Evolutionary conservation across 108 stramenopile genomes (phyloP).

Genomic region (Phaeodactylum tricornutum): DNA sequence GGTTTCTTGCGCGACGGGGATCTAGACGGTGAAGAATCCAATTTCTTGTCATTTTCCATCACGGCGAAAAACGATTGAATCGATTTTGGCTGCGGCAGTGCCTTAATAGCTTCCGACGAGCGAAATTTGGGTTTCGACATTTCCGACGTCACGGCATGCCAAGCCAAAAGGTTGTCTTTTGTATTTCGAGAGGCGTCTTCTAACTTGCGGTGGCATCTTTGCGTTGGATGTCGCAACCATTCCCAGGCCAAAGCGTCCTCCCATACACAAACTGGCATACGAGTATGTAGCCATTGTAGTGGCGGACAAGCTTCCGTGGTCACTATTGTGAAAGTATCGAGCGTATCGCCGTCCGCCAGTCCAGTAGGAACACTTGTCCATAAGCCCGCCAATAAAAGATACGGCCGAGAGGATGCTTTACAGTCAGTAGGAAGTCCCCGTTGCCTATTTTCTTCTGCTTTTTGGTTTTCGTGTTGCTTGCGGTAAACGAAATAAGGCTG

Average conservation of each 20-base stretch:
- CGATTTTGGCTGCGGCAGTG: constrained; percentile 14
- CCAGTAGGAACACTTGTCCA: constrained; percentile 55
- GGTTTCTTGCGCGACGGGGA: neutral
- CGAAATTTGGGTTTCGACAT: constrained; percentile 35
- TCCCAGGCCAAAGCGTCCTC: constrained; percentile 34
- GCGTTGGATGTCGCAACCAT: constrained; percentile 53
- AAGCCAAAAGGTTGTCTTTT: constrained; percentile 12
- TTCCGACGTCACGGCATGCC: constrained; percentile 42
- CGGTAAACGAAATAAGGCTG: constrained; percentile 69
- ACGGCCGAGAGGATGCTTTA: constrained; percentile 9
- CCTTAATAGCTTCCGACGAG: constrained; percentile 14
- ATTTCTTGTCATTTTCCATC: neutral
- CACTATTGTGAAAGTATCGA: constrained; percentile 62
- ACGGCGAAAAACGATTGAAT: constrained; percentile 23
- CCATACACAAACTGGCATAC: constrained; percentile 62
- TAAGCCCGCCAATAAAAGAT: constrained; percentile 52
- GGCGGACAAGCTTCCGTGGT: constrained; percentile 57
- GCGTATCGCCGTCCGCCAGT: constrained; percentile 13
- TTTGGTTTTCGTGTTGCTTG: constrained; percentile 2
- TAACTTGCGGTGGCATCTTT: constrained; percentile 16
- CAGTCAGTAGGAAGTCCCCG: no score
- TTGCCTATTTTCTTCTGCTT: neutral
- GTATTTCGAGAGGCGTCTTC: constrained; percentile 8
- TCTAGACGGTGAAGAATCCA: neutral
- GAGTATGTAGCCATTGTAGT: constrained; percentile 53